A percentile compares a stretch with the other conserved stretches of the same genome.
These are phyloP conservation scores for Hawksworthiomyces lignivorus DNA, from an alignment of 2,329 filamentous ascomycete species.

Conservation along the genomic window DNA sequence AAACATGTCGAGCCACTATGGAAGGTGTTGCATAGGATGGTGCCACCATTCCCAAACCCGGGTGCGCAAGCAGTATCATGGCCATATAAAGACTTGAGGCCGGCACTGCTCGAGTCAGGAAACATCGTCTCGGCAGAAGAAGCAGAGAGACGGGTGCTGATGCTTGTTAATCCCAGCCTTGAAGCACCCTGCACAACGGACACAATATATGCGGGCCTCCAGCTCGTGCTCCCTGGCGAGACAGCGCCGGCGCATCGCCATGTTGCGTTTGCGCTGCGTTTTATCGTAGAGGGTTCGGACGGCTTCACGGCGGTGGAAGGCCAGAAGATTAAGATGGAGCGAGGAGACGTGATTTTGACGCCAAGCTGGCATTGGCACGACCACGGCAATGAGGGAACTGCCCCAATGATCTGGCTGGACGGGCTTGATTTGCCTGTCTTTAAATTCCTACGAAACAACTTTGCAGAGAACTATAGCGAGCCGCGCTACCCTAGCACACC, in stretches of 20 bases:
- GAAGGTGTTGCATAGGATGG: too few species aligned
- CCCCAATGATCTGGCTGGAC: slow-evolving; percentile 51
- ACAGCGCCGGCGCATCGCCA: slow-evolving; percentile 48
- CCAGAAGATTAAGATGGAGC: slow-evolving; percentile 39
- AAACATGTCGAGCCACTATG: too few species aligned
- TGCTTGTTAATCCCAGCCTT: slow-evolving; percentile 22
- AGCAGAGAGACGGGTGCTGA: slow-evolving; percentile 22
- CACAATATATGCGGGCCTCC: slow-evolving; percentile 49
- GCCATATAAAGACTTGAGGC: too few species aligned
- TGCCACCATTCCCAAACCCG: too few species aligned
- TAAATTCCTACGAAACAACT: slow-evolving; percentile 42
- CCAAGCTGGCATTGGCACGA: slow-evolving; percentile 54
- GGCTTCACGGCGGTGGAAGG: slow-evolving; percentile 53
- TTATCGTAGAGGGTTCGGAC: slow-evolving; percentile 47
- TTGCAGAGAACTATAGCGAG: slow-evolving; percentile 48
- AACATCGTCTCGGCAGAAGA: slow-evolving; percentile 19
- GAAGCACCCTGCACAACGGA: slow-evolving; percentile 45
- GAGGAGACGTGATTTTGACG: slow-evolving; percentile 49
- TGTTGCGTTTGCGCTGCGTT: slow-evolving; percentile 47
- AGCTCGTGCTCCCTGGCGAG: slow-evolving; percentile 49
- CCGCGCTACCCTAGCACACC: too few species aligned
- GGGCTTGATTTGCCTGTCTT: slow-evolving; percentile 47
- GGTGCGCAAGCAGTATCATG: too few species aligned
- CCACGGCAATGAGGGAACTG: slow-evolving; percentile 48
- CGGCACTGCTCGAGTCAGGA: too few species aligned